phyloP scores from a whole-genome alignment of 148 eudicot species.

The Fagopyrum homotropicum region DNA sequence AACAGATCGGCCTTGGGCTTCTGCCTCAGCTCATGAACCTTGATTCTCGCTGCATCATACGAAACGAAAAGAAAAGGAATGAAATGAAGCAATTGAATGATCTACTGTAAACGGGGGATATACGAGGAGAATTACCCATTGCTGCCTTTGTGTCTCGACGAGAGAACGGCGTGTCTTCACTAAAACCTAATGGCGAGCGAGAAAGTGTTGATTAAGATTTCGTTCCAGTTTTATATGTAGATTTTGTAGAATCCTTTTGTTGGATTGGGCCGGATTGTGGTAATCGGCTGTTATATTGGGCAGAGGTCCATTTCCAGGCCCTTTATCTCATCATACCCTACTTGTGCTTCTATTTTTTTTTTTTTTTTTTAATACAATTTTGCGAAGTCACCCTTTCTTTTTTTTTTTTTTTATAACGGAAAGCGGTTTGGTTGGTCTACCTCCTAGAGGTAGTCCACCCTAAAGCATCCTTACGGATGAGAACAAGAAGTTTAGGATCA shows the following conservation, averaged over 20 bases:
- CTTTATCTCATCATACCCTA: neutral
- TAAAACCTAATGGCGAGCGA: constrained; percentile 1
- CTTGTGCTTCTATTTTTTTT: neutral
- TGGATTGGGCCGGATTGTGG: neutral
- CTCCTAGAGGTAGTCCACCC: too few relatives aligned
- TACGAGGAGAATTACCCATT: neutral
- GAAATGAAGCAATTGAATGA: neutral
- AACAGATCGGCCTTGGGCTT: constrained; percentile 50
- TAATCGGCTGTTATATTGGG: neutral
- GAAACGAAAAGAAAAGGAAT: neutral
- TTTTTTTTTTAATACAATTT: too few relatives aligned
- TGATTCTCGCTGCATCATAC: constrained; percentile 39
- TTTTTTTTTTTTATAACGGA: too few relatives aligned
- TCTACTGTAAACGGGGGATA: neutral
- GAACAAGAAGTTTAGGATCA: too few relatives aligned
- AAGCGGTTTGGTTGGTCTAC: too few relatives aligned
- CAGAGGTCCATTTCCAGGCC: neutral
- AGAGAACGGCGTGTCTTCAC: neutral
- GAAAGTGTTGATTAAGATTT: neutral
- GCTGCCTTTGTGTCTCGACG: neutral
- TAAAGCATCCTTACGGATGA: too few relatives aligned
- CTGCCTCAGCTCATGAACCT: constrained; percentile 70
- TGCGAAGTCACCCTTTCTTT: too few relatives aligned
- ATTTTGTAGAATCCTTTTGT: neutral
- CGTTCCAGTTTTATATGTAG: neutral